These are phyloP conservation scores for Hepatocystis sp. DNA, from an alignment of 169 alveolate species.

Conservation along the genomic window DNA sequence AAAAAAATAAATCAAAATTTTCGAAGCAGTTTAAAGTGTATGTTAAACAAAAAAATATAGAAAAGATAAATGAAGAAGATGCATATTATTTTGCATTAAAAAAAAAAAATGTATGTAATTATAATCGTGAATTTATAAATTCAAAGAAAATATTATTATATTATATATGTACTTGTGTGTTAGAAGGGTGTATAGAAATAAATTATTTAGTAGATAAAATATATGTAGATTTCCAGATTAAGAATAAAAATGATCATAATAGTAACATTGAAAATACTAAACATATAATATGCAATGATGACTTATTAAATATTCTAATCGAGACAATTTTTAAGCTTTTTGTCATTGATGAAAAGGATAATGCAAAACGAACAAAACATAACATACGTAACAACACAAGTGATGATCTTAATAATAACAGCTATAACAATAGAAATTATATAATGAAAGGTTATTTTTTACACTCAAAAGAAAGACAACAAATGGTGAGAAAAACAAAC, in stretches of 20 bases:
- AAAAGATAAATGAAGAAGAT: slow-evolving; percentile 77
- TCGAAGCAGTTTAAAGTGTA: slow-evolving; percentile 45
- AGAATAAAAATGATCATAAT: not conserved
- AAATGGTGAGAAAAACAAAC: not conserved
- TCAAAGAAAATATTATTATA: slow-evolving; percentile 50
- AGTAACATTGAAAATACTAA: slow-evolving; percentile 1
- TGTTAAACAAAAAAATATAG: slow-evolving; percentile 57
- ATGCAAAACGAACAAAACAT: not conserved
- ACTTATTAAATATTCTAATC: slow-evolving; percentile 52
- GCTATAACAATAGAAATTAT: slow-evolving; percentile 52
- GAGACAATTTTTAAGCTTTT: slow-evolving; percentile 53
- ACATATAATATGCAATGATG: slow-evolving; percentile 56
- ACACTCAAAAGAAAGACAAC: slow-evolving; percentile 52
- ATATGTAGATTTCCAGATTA: slow-evolving; percentile 61
- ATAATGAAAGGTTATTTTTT: too few relatives aligned
- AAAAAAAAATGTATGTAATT: slow-evolving; percentile 46
- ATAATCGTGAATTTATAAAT: slow-evolving; percentile 51
- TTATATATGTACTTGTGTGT: slow-evolving; percentile 42
- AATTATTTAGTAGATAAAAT: slow-evolving; percentile 66
- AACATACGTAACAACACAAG: not conserved
- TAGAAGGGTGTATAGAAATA: slow-evolving; percentile 35
- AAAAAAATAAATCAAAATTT: slow-evolving; percentile 39
- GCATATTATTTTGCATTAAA: slow-evolving; percentile 37
- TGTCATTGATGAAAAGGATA: slow-evolving; percentile 1
- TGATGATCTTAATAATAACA: not conserved